Conservation (phyloP, 257 asterid species). For the Perilla frutescens region DNA sequence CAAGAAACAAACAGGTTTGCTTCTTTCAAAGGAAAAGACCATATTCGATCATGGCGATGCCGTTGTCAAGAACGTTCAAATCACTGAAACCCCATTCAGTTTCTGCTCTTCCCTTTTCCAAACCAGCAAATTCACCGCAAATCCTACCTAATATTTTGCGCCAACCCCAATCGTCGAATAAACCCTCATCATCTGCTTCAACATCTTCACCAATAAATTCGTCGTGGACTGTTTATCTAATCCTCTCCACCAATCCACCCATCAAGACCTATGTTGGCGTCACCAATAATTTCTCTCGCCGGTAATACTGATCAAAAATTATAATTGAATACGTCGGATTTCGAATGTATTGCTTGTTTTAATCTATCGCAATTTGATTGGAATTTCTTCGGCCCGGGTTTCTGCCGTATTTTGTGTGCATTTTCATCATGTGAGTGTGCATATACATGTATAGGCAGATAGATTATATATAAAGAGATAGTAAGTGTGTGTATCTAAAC, state of each 20-base stretch:
- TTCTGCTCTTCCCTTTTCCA: conserved; percentile 23
- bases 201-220: conserved; percentile 36
- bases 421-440: not conserved
- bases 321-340: not conserved
- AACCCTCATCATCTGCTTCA: conserved; percentile 41
- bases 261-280: conserved; percentile 84
- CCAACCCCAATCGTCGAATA: conserved; percentile 29
- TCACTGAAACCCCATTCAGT: conserved; percentile 59
- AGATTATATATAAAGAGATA: not conserved
- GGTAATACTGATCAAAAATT: conserved; percentile 48
- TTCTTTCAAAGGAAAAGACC: not conserved
- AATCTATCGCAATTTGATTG: not conserved
- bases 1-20: not conserved
- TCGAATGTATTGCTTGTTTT: not conserved
- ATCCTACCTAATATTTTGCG: conserved; percentile 32
- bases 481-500: not conserved
- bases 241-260: conserved; percentile 76
- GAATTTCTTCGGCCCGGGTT: not conserved
- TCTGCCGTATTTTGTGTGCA: not conserved
- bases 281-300: conserved; percentile 76
- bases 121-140: conserved; percentile 31
- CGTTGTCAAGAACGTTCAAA: conserved; percentile 62
- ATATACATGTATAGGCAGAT: not conserved
- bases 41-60: conserved; percentile 42
- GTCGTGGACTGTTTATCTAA: conserved; percentile 80